These are phyloP conservation scores for Exophiala viscosa DNA, from an alignment of 2,329 filamentous ascomycete species.

Conservation along the genomic window DNA sequence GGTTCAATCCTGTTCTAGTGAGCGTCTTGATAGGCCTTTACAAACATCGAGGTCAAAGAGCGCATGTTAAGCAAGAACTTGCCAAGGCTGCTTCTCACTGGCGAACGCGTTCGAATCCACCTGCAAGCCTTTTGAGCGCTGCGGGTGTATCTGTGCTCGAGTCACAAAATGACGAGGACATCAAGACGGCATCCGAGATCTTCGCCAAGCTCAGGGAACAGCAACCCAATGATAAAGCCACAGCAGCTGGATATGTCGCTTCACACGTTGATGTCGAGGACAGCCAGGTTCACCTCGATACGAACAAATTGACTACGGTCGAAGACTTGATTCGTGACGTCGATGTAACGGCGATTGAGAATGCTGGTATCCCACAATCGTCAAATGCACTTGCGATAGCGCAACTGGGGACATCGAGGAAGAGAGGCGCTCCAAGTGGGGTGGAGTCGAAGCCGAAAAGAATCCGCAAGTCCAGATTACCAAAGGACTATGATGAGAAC, in stretches of 20 bases:
- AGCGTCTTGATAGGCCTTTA: conserved; percentile 78
- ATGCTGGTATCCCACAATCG: conserved; percentile 40
- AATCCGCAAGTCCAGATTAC: conserved; percentile 44
- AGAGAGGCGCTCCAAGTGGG: conserved; percentile 37
- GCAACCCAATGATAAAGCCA: conserved; percentile 61
- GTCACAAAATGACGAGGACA: conserved; percentile 66
- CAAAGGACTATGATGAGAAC: conserved; percentile 53
- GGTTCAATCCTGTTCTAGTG: conserved; percentile 80
- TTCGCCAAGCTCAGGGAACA: conserved; percentile 68
- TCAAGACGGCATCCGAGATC: conserved; percentile 68
- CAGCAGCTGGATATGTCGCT: conserved; percentile 80
- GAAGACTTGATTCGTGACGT: conserved; percentile 42
- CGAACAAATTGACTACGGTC: conserved; percentile 38
- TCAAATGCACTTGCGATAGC: conserved; percentile 30
- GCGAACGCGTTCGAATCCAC: conserved; percentile 59
- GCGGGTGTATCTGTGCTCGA: conserved; percentile 79
- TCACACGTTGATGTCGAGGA: conserved; percentile 63
- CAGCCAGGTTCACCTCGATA: conserved; percentile 36
- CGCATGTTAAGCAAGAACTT: conserved; percentile 68
- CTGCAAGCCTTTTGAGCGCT: conserved; percentile 69
- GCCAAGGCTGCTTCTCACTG: conserved; percentile 78
- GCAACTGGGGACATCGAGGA: conserved; percentile 33
- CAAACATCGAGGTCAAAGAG: conserved; percentile 67
- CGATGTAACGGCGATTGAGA: conserved; percentile 44
- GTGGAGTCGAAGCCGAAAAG: conserved; percentile 40